These are phyloP conservation scores for Fomitopsis schrenkii DNA, from an alignment of 1,284 basidiomycete genomes.

Conservation along the genomic window DNA sequence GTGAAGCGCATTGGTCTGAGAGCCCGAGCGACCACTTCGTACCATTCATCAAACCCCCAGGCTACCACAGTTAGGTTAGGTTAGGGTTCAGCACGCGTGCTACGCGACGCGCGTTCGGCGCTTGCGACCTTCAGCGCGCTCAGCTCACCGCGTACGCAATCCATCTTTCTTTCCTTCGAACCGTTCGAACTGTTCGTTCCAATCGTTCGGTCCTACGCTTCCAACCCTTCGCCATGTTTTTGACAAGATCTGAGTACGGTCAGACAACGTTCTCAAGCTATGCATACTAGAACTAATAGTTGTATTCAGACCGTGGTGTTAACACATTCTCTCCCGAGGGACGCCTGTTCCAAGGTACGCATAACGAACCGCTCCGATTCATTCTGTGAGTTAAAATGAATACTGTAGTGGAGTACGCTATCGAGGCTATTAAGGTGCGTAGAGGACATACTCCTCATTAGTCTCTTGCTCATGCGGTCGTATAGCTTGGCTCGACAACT, in stretches of 20 bases:
- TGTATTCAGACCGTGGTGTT: constrained; percentile 82
- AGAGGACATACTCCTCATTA: background rate
- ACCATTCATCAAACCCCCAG: too few relatives aligned
- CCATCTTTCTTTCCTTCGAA: background rate
- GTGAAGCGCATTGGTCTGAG: too few relatives aligned
- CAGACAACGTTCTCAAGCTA: background rate
- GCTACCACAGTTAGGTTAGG: background rate
- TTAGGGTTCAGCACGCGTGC: constrained; percentile 1
- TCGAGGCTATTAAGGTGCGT: constrained; percentile 93
- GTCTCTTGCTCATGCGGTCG: constrained; percentile 4
- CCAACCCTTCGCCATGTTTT: constrained; percentile 57
- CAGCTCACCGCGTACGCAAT: constrained; percentile 12
- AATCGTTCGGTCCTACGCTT: background rate
- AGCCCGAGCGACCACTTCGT: too few relatives aligned
- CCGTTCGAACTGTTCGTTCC: too few relatives aligned
- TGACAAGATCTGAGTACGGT: constrained; percentile 94
- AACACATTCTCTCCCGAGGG: constrained; percentile 99
- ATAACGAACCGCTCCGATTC: background rate
- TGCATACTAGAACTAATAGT: constrained; percentile 1
- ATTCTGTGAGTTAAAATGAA: background rate
- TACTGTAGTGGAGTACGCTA: constrained; percentile 91
- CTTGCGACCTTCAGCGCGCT: constrained; percentile 4
- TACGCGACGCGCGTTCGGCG: constrained; percentile 25
- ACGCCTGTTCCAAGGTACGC: constrained; percentile 83
- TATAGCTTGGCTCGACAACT: constrained; percentile 94